phyloP scores from a whole-genome alignment of 371 early-diverging fungal species.

The Syncephalastrum racemosum region DNA sequence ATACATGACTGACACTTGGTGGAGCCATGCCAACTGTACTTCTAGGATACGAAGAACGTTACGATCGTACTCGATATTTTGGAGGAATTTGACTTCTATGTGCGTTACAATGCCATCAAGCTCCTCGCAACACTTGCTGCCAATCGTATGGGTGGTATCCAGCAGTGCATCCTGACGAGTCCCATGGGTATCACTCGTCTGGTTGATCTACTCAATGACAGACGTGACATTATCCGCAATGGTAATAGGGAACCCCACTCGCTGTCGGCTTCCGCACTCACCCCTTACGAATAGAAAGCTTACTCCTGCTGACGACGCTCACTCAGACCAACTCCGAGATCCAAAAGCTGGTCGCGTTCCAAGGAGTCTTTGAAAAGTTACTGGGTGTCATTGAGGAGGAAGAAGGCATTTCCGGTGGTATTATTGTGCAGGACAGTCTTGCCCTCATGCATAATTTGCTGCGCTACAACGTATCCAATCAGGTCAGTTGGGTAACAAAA shows the following conservation, averaged over 20 bases:
- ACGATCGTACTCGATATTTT: slow-evolving; percentile 80
- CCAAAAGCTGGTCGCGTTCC: slow-evolving; percentile 97
- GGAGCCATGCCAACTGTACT: background rate
- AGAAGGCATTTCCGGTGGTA: slow-evolving; percentile 90
- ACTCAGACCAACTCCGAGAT: slow-evolving; percentile 92
- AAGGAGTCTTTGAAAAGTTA: slow-evolving; percentile 92
- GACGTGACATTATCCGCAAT: slow-evolving; percentile 93
- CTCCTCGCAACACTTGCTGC: slow-evolving; percentile 73
- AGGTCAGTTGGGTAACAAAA: slow-evolving; percentile 51
- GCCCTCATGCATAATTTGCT: slow-evolving; percentile 89
- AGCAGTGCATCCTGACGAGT: slow-evolving; percentile 82
- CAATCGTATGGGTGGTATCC: slow-evolving; percentile 69
- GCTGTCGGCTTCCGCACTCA: background rate
- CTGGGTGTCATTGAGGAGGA: slow-evolving; percentile 87
- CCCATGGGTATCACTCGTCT: slow-evolving; percentile 91
- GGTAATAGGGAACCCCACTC: slow-evolving; percentile 45
- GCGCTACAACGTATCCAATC: slow-evolving; percentile 93
- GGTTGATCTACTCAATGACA: slow-evolving; percentile 90
- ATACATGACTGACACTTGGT: background rate
- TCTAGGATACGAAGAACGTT: slow-evolving; percentile 77
- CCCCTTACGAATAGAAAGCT: slow-evolving; percentile 66
- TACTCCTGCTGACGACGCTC: slow-evolving; percentile 84
- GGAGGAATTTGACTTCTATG: slow-evolving; percentile 91
- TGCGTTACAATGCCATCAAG: slow-evolving; percentile 87
- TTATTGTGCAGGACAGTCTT: slow-evolving; percentile 95